Evolutionary conservation across 805 yeast genomes (phyloP).

Genomic region (Suhomyces canberraensis): DNA sequence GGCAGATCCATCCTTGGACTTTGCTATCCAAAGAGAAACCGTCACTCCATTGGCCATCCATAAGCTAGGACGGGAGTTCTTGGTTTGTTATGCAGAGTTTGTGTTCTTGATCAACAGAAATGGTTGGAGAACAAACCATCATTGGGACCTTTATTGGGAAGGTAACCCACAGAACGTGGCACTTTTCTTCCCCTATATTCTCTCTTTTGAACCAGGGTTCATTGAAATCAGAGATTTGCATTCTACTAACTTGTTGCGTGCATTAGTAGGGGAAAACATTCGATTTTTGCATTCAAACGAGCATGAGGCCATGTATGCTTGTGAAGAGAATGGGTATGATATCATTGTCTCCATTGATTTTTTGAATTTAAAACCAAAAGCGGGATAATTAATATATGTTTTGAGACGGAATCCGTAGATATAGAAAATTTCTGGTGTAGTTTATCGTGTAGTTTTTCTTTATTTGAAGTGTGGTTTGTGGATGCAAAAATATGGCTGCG

Average conservation of each 20-base stretch:
- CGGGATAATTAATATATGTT: constrained; percentile 1
- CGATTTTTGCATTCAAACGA: constrained; percentile 85
- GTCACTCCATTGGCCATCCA: constrained; percentile 90
- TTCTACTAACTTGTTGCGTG: constrained; percentile 77
- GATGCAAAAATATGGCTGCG: too few species aligned
- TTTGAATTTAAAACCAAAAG: constrained; percentile 56
- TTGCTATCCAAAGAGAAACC: constrained; percentile 74
- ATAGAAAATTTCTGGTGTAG: too few species aligned
- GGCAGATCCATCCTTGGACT: constrained; percentile 96
- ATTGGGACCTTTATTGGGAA: constrained; percentile 96
- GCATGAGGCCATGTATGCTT: constrained; percentile 89
- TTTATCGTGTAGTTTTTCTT: constrained; percentile 2
- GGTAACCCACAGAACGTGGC: constrained; percentile 92
- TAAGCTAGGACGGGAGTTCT: constrained; percentile 76
- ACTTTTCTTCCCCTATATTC: constrained; percentile 86
- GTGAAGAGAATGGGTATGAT: constrained; percentile 88
- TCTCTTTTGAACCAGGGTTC: constrained; percentile 86
- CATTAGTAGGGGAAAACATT: constrained; percentile 90
- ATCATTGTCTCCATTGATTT: constrained; percentile 90
- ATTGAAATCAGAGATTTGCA: constrained; percentile 92
- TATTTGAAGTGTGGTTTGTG: too few species aligned
- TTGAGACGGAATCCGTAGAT: too few species aligned
- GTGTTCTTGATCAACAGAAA: constrained; percentile 91
- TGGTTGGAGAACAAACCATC: constrained; percentile 94
- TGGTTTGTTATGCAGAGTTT: constrained; percentile 86